Conservation (phyloP, 2,329 filamentous ascomycete genomes). For the Ceratocystis destructans region DNA sequence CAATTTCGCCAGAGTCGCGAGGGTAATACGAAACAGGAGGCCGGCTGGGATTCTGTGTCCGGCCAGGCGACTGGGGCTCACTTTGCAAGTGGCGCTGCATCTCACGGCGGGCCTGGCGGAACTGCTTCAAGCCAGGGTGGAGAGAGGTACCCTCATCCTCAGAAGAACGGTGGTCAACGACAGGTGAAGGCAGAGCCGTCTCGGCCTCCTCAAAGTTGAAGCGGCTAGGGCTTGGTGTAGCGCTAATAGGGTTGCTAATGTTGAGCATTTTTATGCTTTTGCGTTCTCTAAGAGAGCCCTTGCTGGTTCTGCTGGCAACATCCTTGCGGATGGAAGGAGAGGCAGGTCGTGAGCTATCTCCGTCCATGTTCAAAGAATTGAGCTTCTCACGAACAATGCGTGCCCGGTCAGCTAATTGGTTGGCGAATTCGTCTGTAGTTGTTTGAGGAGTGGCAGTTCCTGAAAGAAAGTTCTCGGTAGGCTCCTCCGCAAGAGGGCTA, state of each 20-base stretch:
- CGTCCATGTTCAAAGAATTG: conserved; percentile 49
- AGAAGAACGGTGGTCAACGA: conserved; percentile 23
- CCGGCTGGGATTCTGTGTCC: conserved; percentile 33
- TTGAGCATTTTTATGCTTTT: conserved; percentile 52
- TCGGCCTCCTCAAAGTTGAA: conserved; percentile 24
- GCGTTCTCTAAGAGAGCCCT: conserved; percentile 46
- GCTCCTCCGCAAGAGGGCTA: conserved; percentile 28
- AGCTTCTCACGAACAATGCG: conserved; percentile 60
- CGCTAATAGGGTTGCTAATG: conserved; percentile 32
- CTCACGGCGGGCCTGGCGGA: conserved; percentile 44
- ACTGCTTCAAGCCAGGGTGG: conserved; percentile 41
- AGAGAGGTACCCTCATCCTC: conserved; percentile 30
- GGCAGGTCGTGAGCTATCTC: conserved; percentile 30
- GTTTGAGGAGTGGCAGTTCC: neutral
- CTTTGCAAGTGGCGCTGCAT: conserved; percentile 37
- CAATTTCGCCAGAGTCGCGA: conserved; percentile 21
- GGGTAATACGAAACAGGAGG: conserved; percentile 34
- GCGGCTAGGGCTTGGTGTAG: conserved; percentile 28
- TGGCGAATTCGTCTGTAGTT: conserved; percentile 50
- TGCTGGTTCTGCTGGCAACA: conserved; percentile 52
- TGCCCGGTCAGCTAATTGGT: conserved; percentile 56
- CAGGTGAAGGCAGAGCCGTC: conserved; percentile 16
- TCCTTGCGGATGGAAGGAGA: conserved; percentile 27
- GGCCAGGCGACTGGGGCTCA: conserved; percentile 37
- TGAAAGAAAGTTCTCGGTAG: conserved; percentile 21